A percentile compares a stretch with the other conserved stretches of the same genome.
Evolutionary conservation across 805 yeast genomes (phyloP).

Genomic region (Kluyveromyces dobzhanskii): DNA sequence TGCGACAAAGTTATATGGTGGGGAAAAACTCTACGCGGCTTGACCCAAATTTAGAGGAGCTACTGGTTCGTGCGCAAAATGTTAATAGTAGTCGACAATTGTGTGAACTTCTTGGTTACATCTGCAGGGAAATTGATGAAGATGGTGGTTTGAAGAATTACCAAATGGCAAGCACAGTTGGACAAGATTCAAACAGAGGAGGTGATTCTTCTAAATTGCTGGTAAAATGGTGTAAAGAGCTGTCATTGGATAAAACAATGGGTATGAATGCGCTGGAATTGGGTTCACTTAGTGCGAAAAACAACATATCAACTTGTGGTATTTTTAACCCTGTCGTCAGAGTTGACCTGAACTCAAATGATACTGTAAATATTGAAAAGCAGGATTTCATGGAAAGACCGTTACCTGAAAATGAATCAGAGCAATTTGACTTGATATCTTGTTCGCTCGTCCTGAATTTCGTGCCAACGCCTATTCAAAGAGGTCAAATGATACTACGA

Average conservation of each 20-base stretch:
- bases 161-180: constrained; percentile 79
- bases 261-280: constrained; percentile 57
- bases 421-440: constrained; percentile 58
- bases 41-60: constrained; percentile 10
- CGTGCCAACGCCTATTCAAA: constrained; percentile 58
- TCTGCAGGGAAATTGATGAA: constrained; percentile 52
- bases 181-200: constrained; percentile 72
- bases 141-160: constrained; percentile 75
- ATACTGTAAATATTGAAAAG: constrained; percentile 53
- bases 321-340: constrained; percentile 45
- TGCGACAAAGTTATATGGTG: constrained; percentile 4
- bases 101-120: constrained; percentile 35
- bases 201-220: constrained; percentile 85
- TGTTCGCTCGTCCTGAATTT: constrained; percentile 85
- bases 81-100: constrained; percentile 14
- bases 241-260: constrained; percentile 10
- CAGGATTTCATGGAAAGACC: constrained; percentile 84
- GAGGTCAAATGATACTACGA: constrained; percentile 73
- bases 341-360: constrained; percentile 75
- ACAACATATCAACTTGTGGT: constrained; percentile 54
- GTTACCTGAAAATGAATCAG: constrained; percentile 38
- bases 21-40: constrained; percentile 9
- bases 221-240: constrained; percentile 57
- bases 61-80: constrained; percentile 5
- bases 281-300: constrained; percentile 67